Evolutionary conservation across 306 rosid species (phyloP), one percentile per base, ranked within the genome.

Genomic region (Quercus aquifolioides): DNA sequence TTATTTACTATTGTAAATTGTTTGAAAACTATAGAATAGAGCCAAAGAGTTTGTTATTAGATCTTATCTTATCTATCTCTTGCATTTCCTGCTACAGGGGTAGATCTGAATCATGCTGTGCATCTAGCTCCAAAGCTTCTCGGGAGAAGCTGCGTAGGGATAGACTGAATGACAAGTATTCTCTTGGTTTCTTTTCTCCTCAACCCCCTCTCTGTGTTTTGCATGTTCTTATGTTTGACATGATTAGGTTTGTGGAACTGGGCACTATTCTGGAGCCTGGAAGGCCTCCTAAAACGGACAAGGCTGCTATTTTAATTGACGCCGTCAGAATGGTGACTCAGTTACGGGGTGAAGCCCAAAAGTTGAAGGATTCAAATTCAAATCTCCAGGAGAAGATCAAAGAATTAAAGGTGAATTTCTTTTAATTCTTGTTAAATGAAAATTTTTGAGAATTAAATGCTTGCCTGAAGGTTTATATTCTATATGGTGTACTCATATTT

Each of bases 131-230:
- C 43, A 94, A 94, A 88, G 99, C 99, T 17, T 92, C 97, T 82
- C 83, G 99, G 78, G 98, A 94, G 88, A 94, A 94, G 92, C 77
- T 88, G 85, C 90, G 97, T 28, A 94, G 98, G 86, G 99, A 92
- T 76, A 92, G 85, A 87, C 97, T 94, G 79, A 94, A 94, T 15
- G 99, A 94, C 91, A 94, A 91, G 99, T 92, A 88, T 67, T 21
- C 25, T 26, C 10, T 18, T 63, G 52, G 46, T 38, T 28, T 63
- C 17, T 41, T 55, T 21, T 54, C 71, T 78, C n/a, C 25, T 64
- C 57, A 54, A 31, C 46, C 28, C n/a, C 63, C 75, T 74, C 81
- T 69, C n/a, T 57, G 6, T 67, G 84, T 75, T 41, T 52, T 68
- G 77, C 63, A 51, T 74, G 75, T 87, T 65, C 38, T 79, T 70